Percentiles rank a stretch among this genome's conserved stretches.
Evolutionary conservation across 257 asterid species (phyloP).

Genomic region (Cruciata laevipes): DNA sequence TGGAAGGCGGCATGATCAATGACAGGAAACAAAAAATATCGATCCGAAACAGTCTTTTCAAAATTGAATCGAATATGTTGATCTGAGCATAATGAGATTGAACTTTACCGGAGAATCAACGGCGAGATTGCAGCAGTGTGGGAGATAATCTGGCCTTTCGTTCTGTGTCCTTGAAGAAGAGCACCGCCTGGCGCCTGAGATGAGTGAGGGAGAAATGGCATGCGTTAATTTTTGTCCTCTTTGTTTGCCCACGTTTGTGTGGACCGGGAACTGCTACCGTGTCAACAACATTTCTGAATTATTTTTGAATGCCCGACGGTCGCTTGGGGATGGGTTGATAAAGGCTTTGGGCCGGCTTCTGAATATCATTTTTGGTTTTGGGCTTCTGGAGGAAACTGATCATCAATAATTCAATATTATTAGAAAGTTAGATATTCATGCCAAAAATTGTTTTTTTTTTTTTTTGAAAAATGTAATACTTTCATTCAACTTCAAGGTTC

Average conservation of each 20-base stretch:
- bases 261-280: neutral
- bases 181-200: slow-evolving; percentile 1
- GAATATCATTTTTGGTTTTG: too few species aligned
- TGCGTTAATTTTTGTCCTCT: neutral
- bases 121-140: neutral
- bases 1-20: neutral
- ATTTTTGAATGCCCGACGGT: too few species aligned
- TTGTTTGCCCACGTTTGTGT: neutral
- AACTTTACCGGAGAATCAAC: neutral
- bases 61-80: neutral
- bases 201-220: neutral
- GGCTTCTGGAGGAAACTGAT: too few species aligned
- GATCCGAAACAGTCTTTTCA: neutral
- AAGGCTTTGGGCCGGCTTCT: too few species aligned
- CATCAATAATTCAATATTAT: too few species aligned
- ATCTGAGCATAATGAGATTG: neutral
- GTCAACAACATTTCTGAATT: neutral
- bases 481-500: too few species aligned
- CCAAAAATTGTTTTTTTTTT: too few species aligned
- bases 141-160: neutral
- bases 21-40: neutral
- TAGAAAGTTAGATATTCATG: too few species aligned
- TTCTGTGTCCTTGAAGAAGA: neutral
- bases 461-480: too few species aligned
- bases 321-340: too few species aligned